phyloP scores from a whole-genome alignment of 768 basidiomycete species.

The Kwoniella sp. region DNA sequence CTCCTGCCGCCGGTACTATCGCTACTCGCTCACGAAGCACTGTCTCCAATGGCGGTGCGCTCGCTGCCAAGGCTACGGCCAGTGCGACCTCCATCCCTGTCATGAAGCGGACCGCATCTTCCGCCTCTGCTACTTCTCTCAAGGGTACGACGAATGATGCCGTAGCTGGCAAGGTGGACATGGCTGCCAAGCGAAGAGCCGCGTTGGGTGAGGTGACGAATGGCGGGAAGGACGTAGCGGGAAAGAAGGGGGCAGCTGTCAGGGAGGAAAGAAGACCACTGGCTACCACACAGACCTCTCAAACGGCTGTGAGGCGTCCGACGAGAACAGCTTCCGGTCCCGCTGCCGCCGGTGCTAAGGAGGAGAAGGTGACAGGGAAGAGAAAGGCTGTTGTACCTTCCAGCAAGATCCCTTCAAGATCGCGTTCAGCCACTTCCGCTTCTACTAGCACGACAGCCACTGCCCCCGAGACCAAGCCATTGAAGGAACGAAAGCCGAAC shows the following conservation, averaged over 20 bases:
- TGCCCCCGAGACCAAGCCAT: constrained; percentile 25
- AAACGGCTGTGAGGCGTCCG: constrained; percentile 18
- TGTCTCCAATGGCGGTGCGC: constrained; percentile 14
- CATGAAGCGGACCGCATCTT: constrained; percentile 35
- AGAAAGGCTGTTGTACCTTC: constrained; percentile 16
- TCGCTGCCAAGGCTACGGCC: constrained; percentile 21
- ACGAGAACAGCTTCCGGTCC: constrained; percentile 12
- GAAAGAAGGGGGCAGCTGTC: constrained; percentile 12
- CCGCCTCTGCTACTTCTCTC: constrained; percentile 24
- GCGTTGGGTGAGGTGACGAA: constrained; percentile 51
- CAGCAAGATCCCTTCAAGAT: constrained; percentile 26
- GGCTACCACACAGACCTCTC: constrained; percentile 19
- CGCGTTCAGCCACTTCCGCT: constrained; percentile 42
- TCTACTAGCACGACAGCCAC: constrained; percentile 27
- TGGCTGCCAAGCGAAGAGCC: constrained; percentile 30
- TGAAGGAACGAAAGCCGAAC: constrained; percentile 32
- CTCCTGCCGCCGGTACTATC: constrained; percentile 33
- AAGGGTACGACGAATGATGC: constrained; percentile 8
- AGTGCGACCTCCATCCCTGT: constrained; percentile 41
- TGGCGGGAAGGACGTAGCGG: constrained; percentile 26
- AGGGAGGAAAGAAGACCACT: constrained; percentile 32
- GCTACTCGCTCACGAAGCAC: constrained; percentile 23
- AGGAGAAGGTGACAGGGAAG: constrained; percentile 22
- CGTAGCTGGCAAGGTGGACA: constrained; percentile 14
- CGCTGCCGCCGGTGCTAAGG: constrained; percentile 8